These are phyloP conservation scores for Sodiomyces alkalinus DNA, from an alignment of 2,329 filamentous ascomycete genomes.

Conservation along the genomic window DNA sequence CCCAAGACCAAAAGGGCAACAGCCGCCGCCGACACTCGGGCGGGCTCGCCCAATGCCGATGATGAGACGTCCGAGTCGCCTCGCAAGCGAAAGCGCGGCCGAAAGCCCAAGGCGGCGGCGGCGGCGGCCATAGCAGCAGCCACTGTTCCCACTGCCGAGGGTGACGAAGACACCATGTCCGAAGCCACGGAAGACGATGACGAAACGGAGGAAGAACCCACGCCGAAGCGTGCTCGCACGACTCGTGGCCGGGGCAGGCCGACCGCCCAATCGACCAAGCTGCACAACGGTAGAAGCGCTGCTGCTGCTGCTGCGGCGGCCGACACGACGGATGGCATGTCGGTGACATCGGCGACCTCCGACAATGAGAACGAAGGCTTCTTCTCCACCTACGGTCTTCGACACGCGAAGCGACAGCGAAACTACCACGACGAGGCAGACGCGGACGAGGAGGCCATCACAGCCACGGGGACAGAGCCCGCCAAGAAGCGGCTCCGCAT, in stretches of 20 bases:
- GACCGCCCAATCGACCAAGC: no score
- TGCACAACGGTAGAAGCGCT: constrained; percentile 3
- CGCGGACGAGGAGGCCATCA: constrained; percentile 19
- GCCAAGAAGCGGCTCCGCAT: constrained; percentile 17
- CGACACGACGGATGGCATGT: no score
- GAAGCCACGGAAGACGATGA: constrained; percentile 1
- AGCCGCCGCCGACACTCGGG: constrained; percentile 4
- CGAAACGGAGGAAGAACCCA: constrained; percentile 1
- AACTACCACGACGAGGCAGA: constrained; percentile 35
- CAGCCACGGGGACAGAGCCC: constrained; percentile 19
- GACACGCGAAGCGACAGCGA: constrained; percentile 30
- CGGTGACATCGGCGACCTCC: constrained; percentile 25
- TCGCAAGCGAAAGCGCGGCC: constrained; percentile 7
- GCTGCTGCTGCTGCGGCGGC: no score
- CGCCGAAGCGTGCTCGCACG: constrained; percentile 6
- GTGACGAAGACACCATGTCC: not conserved
- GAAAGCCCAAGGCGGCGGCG: constrained; percentile 5
- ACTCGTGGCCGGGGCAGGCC: constrained; percentile 4
- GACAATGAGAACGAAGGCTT: constrained; percentile 25
- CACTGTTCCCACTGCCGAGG: no score
- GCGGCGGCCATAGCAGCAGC: no score
- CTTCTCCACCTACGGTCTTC: constrained; percentile 7
- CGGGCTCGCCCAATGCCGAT: no score
- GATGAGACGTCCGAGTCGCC: constrained; percentile 2
- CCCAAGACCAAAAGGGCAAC: constrained; percentile 4